Base-by-base conservation (phyloP, 352 stramenopile species). In the Phytophthora ramorum region DNA sequence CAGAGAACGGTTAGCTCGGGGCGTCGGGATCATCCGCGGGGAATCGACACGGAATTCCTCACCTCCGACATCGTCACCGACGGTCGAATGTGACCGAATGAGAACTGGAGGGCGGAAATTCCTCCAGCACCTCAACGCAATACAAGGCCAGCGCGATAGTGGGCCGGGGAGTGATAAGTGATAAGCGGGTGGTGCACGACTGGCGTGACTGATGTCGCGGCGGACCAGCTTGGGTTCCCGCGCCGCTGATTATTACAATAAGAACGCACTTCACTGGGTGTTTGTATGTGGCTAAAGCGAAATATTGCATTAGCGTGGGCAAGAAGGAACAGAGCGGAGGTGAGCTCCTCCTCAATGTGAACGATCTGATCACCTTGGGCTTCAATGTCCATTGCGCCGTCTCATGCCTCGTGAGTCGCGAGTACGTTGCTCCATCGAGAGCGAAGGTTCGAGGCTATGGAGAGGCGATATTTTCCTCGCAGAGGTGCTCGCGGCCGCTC, bases 61-160 rank as follows among this genome's bases (percentile, higher is more conserved):
- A 72, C 64, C 58, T 72, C 50, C 43, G 51, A 59, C 58, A 63
- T 71, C 13, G 19, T 60, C 59, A 60, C 30, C 28, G 34, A 32
- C 3, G n/a, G 12, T 58, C n/a, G 20, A 41, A 40, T 43, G 13
- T 12, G 37, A 43, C 37, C 14, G 5, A 44, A 43, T n/a, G 5
- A n/a, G 14, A 43, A 40, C 13, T 40, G 1, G 13, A 8, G 13
- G 5, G 14, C 4, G 37, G 32, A 16, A 38, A n/a, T 44, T 40
- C 28, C 40, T 22, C 32, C 19, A n/a, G 10, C 55, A 24, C 20
- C n/a, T 41, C 43, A 22, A 52, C 52, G n/a, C 26, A 37, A 43
- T 40, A 37, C 22, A 46, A 71, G 32, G 55, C 32, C 41, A 63
- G 48, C 63, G 37, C 52, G 43, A 28, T 13, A 67, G 50, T 63